phyloP scores from a whole-genome alignment of 805 yeast species.

The Metschnikowia gelsemii region DNA sequence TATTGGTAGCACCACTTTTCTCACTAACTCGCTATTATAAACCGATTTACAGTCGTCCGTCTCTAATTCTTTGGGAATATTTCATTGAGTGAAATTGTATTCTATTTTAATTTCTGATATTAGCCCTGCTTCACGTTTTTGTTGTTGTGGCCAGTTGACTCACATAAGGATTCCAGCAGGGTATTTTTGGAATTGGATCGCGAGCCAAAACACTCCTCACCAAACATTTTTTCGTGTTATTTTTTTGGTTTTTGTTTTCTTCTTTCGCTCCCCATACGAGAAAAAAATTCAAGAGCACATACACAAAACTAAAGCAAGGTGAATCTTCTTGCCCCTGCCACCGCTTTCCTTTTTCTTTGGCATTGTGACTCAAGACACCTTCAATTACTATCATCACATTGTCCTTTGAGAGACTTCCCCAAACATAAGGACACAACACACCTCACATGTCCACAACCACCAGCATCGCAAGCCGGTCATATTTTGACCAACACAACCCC shows the following conservation, averaged over 20 bases:
- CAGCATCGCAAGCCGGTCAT: slow-evolving; percentile 10
- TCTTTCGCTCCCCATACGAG: neutral
- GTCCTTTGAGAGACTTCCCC: neutral
- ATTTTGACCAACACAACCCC: slow-evolving; percentile 9
- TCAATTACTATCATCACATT: neutral
- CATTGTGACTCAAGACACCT: neutral
- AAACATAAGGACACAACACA: neutral
- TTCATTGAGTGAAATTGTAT: no score
- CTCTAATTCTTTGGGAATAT: no score
- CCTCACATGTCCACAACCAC: slow-evolving; percentile 10
- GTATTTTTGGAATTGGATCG: slow-evolving; percentile 2
- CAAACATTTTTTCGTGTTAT: slow-evolving; percentile 2
- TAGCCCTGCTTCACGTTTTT: no score
- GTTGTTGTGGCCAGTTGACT: neutral
- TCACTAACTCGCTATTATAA: no score
- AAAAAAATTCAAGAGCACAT: neutral
- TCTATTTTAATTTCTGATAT: no score
- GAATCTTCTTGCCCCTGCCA: neutral
- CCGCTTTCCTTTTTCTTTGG: neutral
- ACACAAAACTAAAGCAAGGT: slow-evolving; percentile 1
- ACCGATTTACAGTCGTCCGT: no score
- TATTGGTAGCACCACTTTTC: no score
- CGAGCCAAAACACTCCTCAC: neutral
- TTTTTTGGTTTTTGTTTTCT: neutral
- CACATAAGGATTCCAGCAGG: neutral